phyloP scores from a whole-genome alignment of 2,329 filamentous ascomycete genomes.

The Microascus cirrosus region DNA sequence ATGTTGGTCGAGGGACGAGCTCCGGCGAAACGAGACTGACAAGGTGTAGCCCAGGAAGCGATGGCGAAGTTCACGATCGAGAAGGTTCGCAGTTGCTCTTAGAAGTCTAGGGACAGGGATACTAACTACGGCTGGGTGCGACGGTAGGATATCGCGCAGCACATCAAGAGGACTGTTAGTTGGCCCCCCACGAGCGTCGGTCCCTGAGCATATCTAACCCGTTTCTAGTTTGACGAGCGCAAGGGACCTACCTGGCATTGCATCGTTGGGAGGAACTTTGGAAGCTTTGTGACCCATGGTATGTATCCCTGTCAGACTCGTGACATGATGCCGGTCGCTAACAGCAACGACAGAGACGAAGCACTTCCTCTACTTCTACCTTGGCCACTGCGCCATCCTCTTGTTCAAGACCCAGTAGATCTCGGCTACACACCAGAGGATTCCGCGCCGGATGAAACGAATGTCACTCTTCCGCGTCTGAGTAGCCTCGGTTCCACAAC shows the following conservation, averaged over 20 bases:
- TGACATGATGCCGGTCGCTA: not conserved
- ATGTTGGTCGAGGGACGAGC: slow-evolving; percentile 29
- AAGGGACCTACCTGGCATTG: slow-evolving; percentile 99
- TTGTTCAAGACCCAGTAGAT: slow-evolving; percentile 95
- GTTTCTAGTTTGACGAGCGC: slow-evolving; percentile 78
- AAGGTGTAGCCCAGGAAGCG: slow-evolving; percentile 43
- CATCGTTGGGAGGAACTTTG: slow-evolving; percentile 97
- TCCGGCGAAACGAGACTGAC: not conserved
- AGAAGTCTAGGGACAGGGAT: not conserved
- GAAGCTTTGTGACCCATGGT: slow-evolving; percentile 98
- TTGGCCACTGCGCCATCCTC: slow-evolving; percentile 94
- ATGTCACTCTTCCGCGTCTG: not conserved
- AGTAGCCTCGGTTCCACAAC: not conserved
- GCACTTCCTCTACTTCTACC: slow-evolving; percentile 99
- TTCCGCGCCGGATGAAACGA: not conserved
- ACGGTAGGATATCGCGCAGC: slow-evolving; percentile 81
- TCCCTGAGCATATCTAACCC: slow-evolving; percentile 6
- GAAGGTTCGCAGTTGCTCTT: slow-evolving; percentile 29
- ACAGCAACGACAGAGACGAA: slow-evolving; percentile 63
- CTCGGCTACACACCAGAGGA: not conserved
- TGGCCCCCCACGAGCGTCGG: not conserved
- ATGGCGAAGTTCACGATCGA: slow-evolving; percentile 53
- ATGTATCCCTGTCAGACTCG: slow-evolving; percentile 19
- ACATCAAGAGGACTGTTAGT: slow-evolving; percentile 83
- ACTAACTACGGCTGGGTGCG: not conserved